Evolutionary conservation across 805 yeast species (phyloP).

Genomic region (Pichia rugopelliculosa): DNA sequence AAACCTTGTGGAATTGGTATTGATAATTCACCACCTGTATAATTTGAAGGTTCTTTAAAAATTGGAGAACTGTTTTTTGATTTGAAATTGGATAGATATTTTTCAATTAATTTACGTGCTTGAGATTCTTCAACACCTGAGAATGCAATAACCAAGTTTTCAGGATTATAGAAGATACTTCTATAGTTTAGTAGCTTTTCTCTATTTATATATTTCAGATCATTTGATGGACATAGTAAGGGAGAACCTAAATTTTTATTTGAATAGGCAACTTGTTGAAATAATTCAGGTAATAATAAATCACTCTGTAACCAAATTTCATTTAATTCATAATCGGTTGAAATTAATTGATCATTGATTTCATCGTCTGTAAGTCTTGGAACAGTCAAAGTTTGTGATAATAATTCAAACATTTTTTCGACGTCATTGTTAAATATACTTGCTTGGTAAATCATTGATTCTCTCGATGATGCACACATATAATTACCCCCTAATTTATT

Average conservation of each 20-base stretch:
- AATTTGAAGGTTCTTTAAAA: constrained; percentile 36
- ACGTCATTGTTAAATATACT: constrained; percentile 85
- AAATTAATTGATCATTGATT: constrained; percentile 59
- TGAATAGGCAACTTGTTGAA: constrained; percentile 74
- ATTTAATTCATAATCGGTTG: constrained; percentile 73
- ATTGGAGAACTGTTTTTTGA: constrained; percentile 17
- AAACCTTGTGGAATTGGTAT: constrained; percentile 47
- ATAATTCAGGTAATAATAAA: constrained; percentile 77
- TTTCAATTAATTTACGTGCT: constrained; percentile 58
- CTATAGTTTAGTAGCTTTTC: constrained; percentile 53
- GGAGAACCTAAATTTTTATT: constrained; percentile 80
- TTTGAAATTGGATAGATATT: constrained; percentile 58
- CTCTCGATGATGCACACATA: constrained; percentile 89
- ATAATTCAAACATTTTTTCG: constrained; percentile 65
- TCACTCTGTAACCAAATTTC: constrained; percentile 84
- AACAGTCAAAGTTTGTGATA: constrained; percentile 68
- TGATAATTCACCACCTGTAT: constrained; percentile 53
- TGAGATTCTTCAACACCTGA: constrained; percentile 70
- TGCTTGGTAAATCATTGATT: constrained; percentile 88
- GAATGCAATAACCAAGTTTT: constrained; percentile 76
- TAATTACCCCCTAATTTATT: constrained; percentile 88
- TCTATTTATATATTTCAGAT: constrained; percentile 48
- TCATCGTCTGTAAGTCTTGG: constrained; percentile 69
- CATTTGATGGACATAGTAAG: constrained; percentile 68
- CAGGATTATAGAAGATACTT: constrained; percentile 62